Percentiles rank a stretch among this genome's conserved stretches.
Evolutionary conservation across 2,329 filamentous ascomycete species (phyloP).

Genomic region (Stachybotrys echinatus): DNA sequence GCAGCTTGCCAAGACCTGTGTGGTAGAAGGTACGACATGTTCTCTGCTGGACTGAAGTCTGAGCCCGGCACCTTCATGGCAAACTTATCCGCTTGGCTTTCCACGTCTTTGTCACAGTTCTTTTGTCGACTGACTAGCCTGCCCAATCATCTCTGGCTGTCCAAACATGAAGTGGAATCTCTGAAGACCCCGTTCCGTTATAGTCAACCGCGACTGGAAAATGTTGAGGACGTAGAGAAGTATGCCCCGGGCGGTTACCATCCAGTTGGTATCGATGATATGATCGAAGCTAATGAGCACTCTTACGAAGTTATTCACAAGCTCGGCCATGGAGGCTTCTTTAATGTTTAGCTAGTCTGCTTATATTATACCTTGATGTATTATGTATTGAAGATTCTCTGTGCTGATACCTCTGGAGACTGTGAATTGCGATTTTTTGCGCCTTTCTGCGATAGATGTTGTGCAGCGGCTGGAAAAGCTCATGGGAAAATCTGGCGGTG

Average conservation of each 20-base stretch:
- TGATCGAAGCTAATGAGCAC: slow-evolving; percentile 1
- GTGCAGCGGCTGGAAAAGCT: too few relatives aligned
- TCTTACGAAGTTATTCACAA: slow-evolving; percentile 8
- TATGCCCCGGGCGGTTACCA: slow-evolving; percentile 9
- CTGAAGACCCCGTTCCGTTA: slow-evolving; percentile 5
- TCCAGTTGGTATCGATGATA: slow-evolving; percentile 7
- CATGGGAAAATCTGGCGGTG: too few relatives aligned
- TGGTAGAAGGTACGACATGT: slow-evolving; percentile 16
- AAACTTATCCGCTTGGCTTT: slow-evolving; percentile 24
- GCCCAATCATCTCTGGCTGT: slow-evolving; percentile 1
- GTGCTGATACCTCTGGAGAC: slow-evolving; percentile 1
- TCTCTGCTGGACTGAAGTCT: slow-evolving; percentile 46
- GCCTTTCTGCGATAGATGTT: too few relatives aligned
- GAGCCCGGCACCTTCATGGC: slow-evolving; percentile 36
- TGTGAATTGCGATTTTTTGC: too few relatives aligned
- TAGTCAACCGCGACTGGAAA: slow-evolving; percentile 4
- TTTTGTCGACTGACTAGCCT: slow-evolving; percentile 4
- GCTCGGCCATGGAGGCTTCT: slow-evolving; percentile 11
- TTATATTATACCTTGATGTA: background rate
- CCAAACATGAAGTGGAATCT: slow-evolving; percentile 8
- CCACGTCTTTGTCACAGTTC: background rate
- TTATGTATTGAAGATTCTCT: slow-evolving; percentile 7
- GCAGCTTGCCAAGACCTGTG: background rate
- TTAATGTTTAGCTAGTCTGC: slow-evolving; percentile 9
- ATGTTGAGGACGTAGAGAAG: slow-evolving; percentile 5